Evolutionary conservation across 208 protist genomes (phyloP), one percentile per base, ranked within the genome.

Genomic region (Trypanosoma brucei): DNA sequence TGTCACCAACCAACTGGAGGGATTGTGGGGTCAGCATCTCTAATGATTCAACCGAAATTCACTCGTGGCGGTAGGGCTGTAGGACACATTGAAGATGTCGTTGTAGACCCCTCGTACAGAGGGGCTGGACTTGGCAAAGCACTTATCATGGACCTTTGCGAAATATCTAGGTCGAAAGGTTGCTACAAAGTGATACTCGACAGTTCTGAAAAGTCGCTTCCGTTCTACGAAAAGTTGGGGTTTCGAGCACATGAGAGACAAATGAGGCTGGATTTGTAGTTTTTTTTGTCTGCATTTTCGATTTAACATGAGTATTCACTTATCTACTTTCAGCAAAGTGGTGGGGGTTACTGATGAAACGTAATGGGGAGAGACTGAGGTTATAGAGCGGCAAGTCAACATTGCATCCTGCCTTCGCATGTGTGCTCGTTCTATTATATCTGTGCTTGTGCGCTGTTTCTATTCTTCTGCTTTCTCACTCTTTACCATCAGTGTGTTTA

Each of bases 181-280:
- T 95, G 89, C 71, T 95, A 95, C 69, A 95, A 95, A 62, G 70
- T 93, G 36, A 90, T 95, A 63, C 72, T 95, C 7, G 84, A 95
- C 62, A 83, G 74, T 61, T 68, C 68, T 37, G 89, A 95, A 9
- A 50, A 61, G 5, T 68, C 62, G 13, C 38, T 80, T 1, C 30
- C 55, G 0, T 92, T 87, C 61, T 95, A 95, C 62, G 60, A 77
- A 45, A 88, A 88, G 36, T 53, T 76, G 22, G 88, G 85, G 0
- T 94, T 94, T 55, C 42, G 38, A 1, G 55, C 66, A 40, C 72
- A 72, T 56, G 84, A 91, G 48, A 64, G 65, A 11, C 87, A 94
- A 57, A 89, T 94, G 87, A 86, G 87, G 2, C 61, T 84, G 13
- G 77, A 91, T 48, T 38, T 88, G 14, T 58, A 55, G n/a, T 58